phyloP scores from a whole-genome alignment of 1,284 basidiomycete species.

The Agroathelia rolfsii region DNA sequence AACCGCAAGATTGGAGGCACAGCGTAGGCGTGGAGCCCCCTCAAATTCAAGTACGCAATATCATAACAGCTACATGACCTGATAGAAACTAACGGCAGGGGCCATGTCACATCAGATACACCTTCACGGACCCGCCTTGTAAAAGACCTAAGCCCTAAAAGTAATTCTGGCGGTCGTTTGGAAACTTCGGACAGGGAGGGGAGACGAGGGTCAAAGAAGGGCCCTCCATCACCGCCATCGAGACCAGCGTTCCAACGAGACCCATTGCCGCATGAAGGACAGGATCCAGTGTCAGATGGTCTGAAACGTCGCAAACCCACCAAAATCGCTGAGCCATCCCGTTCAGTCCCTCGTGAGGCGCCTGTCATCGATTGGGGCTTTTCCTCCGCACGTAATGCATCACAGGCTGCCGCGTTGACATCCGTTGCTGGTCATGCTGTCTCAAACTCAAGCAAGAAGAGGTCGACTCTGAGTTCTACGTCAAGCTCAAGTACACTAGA shows the following conservation, averaged over 20 bases:
- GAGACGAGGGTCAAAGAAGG: slow-evolving; percentile 21
- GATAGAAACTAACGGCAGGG: neutral
- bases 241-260: slow-evolving; percentile 18
- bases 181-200: slow-evolving; percentile 15
- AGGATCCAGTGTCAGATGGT: neutral
- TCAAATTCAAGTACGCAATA: no score
- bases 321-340: neutral
- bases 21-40: no score
- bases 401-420: neutral
- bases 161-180: slow-evolving; percentile 8
- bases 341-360: neutral
- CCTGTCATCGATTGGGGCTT: neutral
- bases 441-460: neutral
- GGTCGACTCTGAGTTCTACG: slow-evolving; percentile 13
- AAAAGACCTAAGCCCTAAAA: slow-evolving; percentile 23
- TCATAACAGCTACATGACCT: no score
- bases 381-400: neutral
- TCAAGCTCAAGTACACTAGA: no score
- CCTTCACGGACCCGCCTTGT: slow-evolving; percentile 28
- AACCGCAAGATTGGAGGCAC: no score
- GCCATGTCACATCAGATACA: slow-evolving; percentile 9
- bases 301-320: no score
- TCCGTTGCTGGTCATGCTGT: neutral
- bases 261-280: slow-evolving; percentile 17
- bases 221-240: slow-evolving; percentile 16